Base-by-base conservation (phyloP, 768 basidiomycete genomes). In the Aureoboletus auriporus region DNA sequence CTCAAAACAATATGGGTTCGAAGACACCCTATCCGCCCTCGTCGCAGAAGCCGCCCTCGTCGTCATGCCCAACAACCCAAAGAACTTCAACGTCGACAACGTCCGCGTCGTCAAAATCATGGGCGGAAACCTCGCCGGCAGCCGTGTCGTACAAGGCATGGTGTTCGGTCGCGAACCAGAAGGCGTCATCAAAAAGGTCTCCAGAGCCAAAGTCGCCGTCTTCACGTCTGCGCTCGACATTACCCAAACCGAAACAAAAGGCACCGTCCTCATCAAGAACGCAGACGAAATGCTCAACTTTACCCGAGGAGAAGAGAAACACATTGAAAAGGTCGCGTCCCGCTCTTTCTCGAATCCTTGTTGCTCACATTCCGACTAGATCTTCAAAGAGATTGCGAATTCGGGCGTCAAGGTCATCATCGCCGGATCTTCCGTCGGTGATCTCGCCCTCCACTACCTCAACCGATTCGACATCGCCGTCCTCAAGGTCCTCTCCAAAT, bases 41-140 rank as follows among this genome's bases (percentile, higher is more conserved):
- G 94, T 97, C 5, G 89, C 95, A 8, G 94, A 98, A 61, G 96
- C 96, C 1, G 89, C 93, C 0, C 70, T 98, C 23, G 79, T 84
- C 3, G 86, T 97, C 57, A 96, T 98, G 93, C 91, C 93, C 5
- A 65, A 75, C 2, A 90, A 89, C 64, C 81, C 83, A 8, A 86
- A 86, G 63, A 85, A 91, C 68, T 99, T 98, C 80, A 97, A 96
- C 69, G 93, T 98, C 27, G 96, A 99, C 69, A 94, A 93, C 59
- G 90, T 99, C 0, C 84, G 96, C 9, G 95, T 99, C 23, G 96
- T 99, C 60, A 99, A 98, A 72, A 97, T 99, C 53, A 86, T 99
- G 82, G 96, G 96, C 47, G 91, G 96, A 29, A 88, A 79, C 59
- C 71, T 99, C n/a, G 67, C 82, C 4, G 79, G 75, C 20, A 95